Evolutionary conservation across 257 asterid species (phyloP), one percentile per base, ranked within the genome.

Genomic region (Gardenia jasminoides): DNA sequence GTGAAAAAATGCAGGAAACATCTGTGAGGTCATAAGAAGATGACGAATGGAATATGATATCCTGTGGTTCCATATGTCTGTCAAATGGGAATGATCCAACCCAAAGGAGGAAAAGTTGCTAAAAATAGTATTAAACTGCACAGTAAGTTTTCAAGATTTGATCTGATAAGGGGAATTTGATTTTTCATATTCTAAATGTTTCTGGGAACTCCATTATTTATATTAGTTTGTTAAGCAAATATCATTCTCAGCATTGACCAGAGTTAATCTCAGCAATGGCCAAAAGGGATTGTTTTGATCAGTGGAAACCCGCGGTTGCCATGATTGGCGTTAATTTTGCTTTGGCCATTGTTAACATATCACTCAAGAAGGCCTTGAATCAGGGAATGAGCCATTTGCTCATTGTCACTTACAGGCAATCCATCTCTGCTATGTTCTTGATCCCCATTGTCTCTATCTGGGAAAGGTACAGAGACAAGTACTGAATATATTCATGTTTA

Each of bases 321-420:
- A 87, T 92, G 96, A 78, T 86, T 75, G 76, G 64, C 0, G 96
- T 86, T 50, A 79, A 86, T 67, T 86, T 89, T 28, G 74, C 84
- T 24, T 80, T 89, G 0, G 88, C 89, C 7, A 22, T 88, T 10
- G 81, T 87, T 15, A 86, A 92, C 28, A 52, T 92, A 41, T 69
- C 87, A n/a, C 76, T 83, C 70, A 36, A 36, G 41, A 36, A 36
- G 91, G 80, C 11, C 88, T 91, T 4, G 78, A 67, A 36, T 36
- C 41, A 36, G 30, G 97, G 97, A 41, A 74, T 88, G 79, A 86
- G 85, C 66, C 88, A 74, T 28, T 74, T 80, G 50, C 33, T 87
- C 71, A 79, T 88, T 54, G 66, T 92, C 31, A 80, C 87, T 0
- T 92, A 89, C 80, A 79, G 97, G 52, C 97, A 89, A 75, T 54